Evolutionary conservation across 1,284 basidiomycete genomes (phyloP), one percentile per base, ranked within the genome.

Genomic region (Irpex lacteus): DNA sequence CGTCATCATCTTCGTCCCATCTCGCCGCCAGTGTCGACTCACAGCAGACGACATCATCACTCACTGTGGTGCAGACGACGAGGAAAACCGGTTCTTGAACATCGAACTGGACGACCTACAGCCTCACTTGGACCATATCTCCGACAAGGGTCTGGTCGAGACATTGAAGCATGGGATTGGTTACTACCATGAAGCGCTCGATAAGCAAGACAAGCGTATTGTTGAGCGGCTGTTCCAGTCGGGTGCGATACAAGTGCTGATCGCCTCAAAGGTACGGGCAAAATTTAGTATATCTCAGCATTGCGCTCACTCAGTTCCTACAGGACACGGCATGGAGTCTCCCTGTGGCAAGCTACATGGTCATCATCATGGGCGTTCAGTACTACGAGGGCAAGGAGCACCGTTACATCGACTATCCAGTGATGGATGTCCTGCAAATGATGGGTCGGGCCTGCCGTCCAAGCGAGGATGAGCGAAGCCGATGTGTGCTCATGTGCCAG

Each of bases 381-480:
- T 92, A 81, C 65, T 99, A 94, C 72, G 96, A 99, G 74, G 96
- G 95, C 72, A 92, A 94, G 76, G 96, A 98, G 72, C 96, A 98
- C 74, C 93, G 97, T 60, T 99, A 99, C 71, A 85, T 98, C 70
- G 97, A 99, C 78, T 99, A 98, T 73, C 94, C 98, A 1, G 93
- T 99, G 64, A 95, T 97, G 82, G 96, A 98, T 70, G 92, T 99
- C 9, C 85, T 99, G 1, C 96, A 99, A 74, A 99, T 99, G 97
- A 98, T 99, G 87, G 98, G 98, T 52, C 87, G 91, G 19, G 96
- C 97, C 1, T 98, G 96, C 74, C 87, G 95, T 34, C 95, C 97
- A 15, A 79, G 80, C 57, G 88, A 95, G 66, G 96, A 98, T 70
- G 87, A 91, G 9, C 89, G 89, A 62, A 95, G 92, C 69, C 91